phyloP scores from a whole-genome alignment of 306 rosid species.

The Pterocarpus santalinus region DNA sequence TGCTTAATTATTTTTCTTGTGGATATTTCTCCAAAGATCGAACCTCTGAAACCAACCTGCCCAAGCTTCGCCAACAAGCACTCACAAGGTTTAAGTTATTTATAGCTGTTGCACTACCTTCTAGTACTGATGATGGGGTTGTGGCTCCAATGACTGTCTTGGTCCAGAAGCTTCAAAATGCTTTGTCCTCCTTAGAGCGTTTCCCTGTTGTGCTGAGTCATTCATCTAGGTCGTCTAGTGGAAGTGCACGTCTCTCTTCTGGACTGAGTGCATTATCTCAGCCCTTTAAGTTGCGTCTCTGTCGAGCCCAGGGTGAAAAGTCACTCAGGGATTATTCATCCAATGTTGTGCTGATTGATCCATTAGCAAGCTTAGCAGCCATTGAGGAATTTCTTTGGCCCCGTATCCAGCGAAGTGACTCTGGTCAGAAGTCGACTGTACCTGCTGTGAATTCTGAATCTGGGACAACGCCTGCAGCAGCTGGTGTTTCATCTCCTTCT shows the following conservation, averaged over 20 bases:
- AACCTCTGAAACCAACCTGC: slow-evolving; percentile 74
- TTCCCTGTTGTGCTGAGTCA: slow-evolving; percentile 98
- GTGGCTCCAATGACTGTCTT: slow-evolving; percentile 79
- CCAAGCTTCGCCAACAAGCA: slow-evolving; percentile 88
- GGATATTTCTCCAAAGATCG: slow-evolving; percentile 86
- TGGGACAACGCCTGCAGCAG: slow-evolving; percentile 75
- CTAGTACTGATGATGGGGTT: slow-evolving; percentile 51
- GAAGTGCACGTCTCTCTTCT: slow-evolving; percentile 93
- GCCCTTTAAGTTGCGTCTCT: slow-evolving; percentile 92
- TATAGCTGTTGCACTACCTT: slow-evolving; percentile 88
- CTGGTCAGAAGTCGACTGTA: slow-evolving; percentile 75
- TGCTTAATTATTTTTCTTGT: slow-evolving; percentile 92
- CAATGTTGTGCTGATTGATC: slow-evolving; percentile 92
- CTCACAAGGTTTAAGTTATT: slow-evolving; percentile 85
- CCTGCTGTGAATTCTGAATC: slow-evolving; percentile 87
- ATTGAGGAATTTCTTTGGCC: slow-evolving; percentile 99
- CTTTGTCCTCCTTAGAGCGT: slow-evolving; percentile 95
- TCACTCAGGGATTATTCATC: slow-evolving; percentile 92
- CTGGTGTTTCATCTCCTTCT: slow-evolving; percentile 79
- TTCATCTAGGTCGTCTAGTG: slow-evolving; percentile 89
- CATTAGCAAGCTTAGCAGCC: slow-evolving; percentile 95
- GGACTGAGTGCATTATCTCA: slow-evolving; percentile 94
- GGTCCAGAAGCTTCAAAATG: slow-evolving; percentile 97
- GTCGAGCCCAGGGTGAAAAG: slow-evolving; percentile 96
- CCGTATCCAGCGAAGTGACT: slow-evolving; percentile 87